Evolutionary conservation across 495 filamentous ascomycete species (phyloP).

Genomic region (Pseudomonodictys pantanalensis): DNA sequence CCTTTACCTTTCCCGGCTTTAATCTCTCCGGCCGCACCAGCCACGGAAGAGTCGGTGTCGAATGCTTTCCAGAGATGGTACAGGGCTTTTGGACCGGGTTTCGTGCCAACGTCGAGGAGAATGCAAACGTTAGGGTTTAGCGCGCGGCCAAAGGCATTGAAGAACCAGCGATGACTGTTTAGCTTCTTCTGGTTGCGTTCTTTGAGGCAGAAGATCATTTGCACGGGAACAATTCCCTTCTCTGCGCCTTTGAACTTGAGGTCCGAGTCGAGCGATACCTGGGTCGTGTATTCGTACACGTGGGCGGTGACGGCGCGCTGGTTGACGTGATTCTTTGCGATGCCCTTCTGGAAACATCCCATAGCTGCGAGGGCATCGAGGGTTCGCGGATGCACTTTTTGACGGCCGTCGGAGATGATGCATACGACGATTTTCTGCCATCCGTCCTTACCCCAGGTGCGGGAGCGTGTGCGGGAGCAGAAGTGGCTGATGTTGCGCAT

Average conservation of each 20-base stretch:
- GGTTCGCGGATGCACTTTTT: conserved; percentile 90
- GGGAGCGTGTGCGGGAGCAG: conserved; percentile 83
- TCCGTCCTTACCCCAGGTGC: conserved; percentile 94
- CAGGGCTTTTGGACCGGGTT: conserved; percentile 78
- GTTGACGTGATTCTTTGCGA: conserved; percentile 98
- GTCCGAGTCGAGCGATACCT: conserved; percentile 91
- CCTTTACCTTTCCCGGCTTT: conserved; percentile 88
- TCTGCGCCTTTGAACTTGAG: conserved; percentile 98
- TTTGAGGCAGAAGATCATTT: conserved; percentile 98
- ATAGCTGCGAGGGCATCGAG: conserved; percentile 95
- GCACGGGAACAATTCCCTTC: conserved; percentile 97
- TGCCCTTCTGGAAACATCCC: conserved; percentile 98
- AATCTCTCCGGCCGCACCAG: conserved; percentile 95
- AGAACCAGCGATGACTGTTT: conserved; percentile 99
- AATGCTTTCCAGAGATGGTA: conserved; percentile 99
- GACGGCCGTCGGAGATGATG: conserved; percentile 88
- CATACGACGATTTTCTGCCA: conserved; percentile 99
- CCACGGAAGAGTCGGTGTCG: conserved; percentile 93
- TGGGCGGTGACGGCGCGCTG: conserved; percentile 79
- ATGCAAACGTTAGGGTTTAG: conserved; percentile 96
- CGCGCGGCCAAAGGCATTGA: conserved; percentile 93
- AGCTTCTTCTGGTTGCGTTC: conserved; percentile 98
- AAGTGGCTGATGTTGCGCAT: conserved; percentile 98
- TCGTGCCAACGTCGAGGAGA: conserved; percentile 91
- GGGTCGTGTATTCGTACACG: conserved; percentile 98